phyloP scores from a whole-genome alignment of 257 asterid genomes.

The Solanum sparsipilum region DNA sequence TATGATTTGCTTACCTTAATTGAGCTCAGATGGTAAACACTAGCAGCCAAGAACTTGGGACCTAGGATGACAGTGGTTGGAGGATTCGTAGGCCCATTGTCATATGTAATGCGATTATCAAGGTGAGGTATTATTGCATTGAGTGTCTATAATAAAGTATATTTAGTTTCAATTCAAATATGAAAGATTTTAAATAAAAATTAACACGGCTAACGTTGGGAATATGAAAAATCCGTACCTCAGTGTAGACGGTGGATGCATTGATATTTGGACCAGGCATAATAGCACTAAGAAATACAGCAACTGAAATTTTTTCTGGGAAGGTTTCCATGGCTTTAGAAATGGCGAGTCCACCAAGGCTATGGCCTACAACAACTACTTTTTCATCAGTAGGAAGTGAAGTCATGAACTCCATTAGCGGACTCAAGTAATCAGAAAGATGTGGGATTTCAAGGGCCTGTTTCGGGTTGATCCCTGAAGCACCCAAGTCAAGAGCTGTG shows the following conservation, averaged over 20 bases:
- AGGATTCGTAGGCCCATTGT: constrained; percentile 13
- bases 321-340: constrained; percentile 31
- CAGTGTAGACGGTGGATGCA: too few species aligned
- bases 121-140: too few species aligned
- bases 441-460: neutral
- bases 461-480: constrained; percentile 18
- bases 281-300: constrained; percentile 5
- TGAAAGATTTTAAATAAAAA: too few species aligned
- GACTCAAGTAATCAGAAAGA: constrained; percentile 11
- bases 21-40: constrained; percentile 17
- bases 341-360: constrained; percentile 17
- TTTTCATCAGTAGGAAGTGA: constrained; percentile 6
- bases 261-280: constrained; percentile 14
- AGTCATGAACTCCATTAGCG: constrained; percentile 20
- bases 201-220: too few species aligned
- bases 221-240: too few species aligned
- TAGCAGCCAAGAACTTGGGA: constrained; percentile 1
- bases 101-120: neutral
- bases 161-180: too few species aligned
- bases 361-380: constrained; percentile 23
- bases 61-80: constrained; percentile 15
- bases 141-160: too few species aligned
- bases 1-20: constrained; percentile 5
- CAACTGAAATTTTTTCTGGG: constrained; percentile 10
- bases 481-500: constrained; percentile 17